phyloP scores from a whole-genome alignment of 192 early-diverging fungal genomes.

The Coemansia sp. region DNA sequence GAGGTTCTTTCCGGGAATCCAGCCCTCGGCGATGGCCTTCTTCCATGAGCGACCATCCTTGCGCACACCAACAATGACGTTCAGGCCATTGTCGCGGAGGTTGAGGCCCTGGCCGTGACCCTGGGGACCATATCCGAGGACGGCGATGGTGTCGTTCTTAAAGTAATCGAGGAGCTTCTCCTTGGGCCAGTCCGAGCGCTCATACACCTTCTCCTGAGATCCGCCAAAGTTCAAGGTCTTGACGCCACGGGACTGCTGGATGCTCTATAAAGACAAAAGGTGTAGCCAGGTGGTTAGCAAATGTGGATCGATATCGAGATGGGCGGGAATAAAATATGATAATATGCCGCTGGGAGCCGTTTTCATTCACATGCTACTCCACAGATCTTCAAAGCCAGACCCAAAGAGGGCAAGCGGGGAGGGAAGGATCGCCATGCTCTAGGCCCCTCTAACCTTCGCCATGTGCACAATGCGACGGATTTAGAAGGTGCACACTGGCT shows the following conservation, averaged over 20 bases:
- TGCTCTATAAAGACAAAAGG: not conserved
- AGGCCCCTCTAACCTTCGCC: not conserved
- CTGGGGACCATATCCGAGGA: slow-evolving; percentile 95
- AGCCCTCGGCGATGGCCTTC: slow-evolving; percentile 90
- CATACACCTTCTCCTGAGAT: slow-evolving; percentile 88
- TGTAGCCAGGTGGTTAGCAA: not conserved
- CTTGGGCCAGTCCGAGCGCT: slow-evolving; percentile 91
- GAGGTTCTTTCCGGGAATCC: slow-evolving; percentile 93
- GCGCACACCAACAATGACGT: slow-evolving; percentile 93
- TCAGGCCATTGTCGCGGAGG: slow-evolving; percentile 94
- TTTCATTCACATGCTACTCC: not conserved
- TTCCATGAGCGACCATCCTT: slow-evolving; percentile 88
- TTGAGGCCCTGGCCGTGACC: slow-evolving; percentile 93
- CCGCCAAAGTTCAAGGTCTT: slow-evolving; percentile 97
- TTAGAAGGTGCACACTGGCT: not conserved
- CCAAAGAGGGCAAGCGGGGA: not conserved
- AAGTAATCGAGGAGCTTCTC: slow-evolving; percentile 90
- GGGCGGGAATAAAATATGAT: not conserved
- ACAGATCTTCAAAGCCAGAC: not conserved
- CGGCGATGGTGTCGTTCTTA: slow-evolving; percentile 88
- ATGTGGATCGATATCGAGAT: not conserved
- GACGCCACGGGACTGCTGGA: slow-evolving; percentile 70
- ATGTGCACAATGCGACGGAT: not conserved
- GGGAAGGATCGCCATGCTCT: not conserved
- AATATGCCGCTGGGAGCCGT: slow-evolving; percentile 3